Conservation (phyloP, 2,329 filamentous ascomycete species). For the Huntiella bhutanensis region DNA sequence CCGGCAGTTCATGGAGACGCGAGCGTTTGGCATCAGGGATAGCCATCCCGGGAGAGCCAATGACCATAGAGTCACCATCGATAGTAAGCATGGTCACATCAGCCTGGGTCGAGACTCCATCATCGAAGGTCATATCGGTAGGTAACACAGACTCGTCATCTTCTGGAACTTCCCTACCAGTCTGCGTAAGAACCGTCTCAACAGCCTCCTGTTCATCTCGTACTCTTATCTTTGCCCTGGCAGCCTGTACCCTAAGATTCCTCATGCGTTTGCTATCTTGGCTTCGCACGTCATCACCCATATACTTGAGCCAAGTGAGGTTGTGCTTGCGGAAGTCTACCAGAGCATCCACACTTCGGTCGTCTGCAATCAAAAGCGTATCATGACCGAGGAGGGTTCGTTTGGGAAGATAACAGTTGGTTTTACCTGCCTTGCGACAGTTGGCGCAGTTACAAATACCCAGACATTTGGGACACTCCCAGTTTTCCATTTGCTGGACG, state of each 20-base stretch:
- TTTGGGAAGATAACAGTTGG: slow-evolving; percentile 66
- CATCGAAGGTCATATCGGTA: neutral
- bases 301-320: slow-evolving; percentile 54
- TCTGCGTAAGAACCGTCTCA: slow-evolving; percentile 14
- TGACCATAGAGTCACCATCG: neutral
- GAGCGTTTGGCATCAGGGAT: slow-evolving; percentile 13
- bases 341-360: slow-evolving; percentile 71
- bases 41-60: neutral
- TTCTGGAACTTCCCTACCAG: neutral
- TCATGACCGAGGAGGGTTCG: slow-evolving; percentile 80
- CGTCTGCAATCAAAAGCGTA: slow-evolving; percentile 75
- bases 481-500: slow-evolving; percentile 61
- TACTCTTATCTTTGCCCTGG: slow-evolving; percentile 31
- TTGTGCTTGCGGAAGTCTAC: slow-evolving; percentile 88
- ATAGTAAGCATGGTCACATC: neutral
- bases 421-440: slow-evolving; percentile 49
- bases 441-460: slow-evolving; percentile 72
- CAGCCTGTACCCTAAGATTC: slow-evolving; percentile 34
- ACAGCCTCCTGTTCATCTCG: slow-evolving; percentile 20
- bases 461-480: slow-evolving; percentile 76
- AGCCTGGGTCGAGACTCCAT: neutral
- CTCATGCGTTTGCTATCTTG: slow-evolving; percentile 39
- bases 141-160: neutral
- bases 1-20: slow-evolving; percentile 25
- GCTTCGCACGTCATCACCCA: slow-evolving; percentile 37